Evolutionary conservation across 441 rosid species (phyloP), one percentile per base, ranked within the genome.

Genomic region (Theobroma grandiflorum): DNA sequence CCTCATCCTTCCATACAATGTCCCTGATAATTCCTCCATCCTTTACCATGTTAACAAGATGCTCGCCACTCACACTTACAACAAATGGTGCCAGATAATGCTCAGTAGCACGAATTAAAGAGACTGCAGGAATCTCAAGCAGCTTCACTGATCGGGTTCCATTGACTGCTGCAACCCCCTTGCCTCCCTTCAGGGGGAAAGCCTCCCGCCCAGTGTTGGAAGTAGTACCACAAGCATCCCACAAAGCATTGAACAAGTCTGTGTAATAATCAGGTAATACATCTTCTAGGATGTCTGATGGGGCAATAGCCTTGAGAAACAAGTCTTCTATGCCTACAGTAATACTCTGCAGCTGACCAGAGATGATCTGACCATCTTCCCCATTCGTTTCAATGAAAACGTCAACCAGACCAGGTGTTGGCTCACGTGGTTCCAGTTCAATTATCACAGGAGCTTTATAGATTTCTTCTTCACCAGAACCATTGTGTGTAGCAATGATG

Each of bases 111-210:
- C 66, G 86, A 73, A 93, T 83, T 66, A 96, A 53, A 57, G 83
- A 72, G 67, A 84, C 85, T 9, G 89, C 92, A 75, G 94, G 85
- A 77, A 90, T 88, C 83, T 95, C 98, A 71, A 96, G 95, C 59
- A 92, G 89, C 88, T 92, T 96, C 78, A 96, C 99, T 18, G 99
- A 96, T 67, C 84, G 90, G 75, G 96, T 95, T 74, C 99, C 99
- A 15, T 81, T 90, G 82, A 94, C 82, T 66, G 96, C 95, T 53
- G 94, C 94, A 35, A 78, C 83, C 4, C 91, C 94, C 87, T 91
- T 95, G 80, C 97, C 93, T 59, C 98, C 98, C 82, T 90, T 89
- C 22, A 96, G 82, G n/a, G 85, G 87, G 82, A 95, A 96, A n/a
- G 88, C 87, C 86, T 96, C 99, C 61, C 91, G 89, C 67, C 96